These are phyloP conservation scores for Ophiostoma quercus DNA, from an alignment of 2,329 filamentous ascomycete genomes.

Conservation along the genomic window DNA sequence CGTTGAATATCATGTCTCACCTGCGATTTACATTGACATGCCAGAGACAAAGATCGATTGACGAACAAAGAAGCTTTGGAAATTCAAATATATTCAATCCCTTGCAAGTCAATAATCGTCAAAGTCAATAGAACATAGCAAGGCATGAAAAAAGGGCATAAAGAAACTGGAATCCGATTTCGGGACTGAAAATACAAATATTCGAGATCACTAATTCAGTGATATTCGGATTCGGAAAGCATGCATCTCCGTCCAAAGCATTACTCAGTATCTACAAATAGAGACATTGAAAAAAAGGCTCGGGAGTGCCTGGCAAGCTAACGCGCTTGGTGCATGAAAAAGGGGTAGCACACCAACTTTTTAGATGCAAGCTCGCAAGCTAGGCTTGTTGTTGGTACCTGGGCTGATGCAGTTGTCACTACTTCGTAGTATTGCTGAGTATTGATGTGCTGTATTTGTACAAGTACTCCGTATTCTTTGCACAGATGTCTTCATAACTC, in stretches of 20 bases:
- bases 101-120: not conserved
- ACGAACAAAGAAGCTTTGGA: not conserved
- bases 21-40: slow-evolving; percentile 2
- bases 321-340: slow-evolving; percentile 7
- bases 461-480: not conserved
- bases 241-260: not conserved
- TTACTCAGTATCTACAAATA: too few species aligned
- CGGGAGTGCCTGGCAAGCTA: not conserved
- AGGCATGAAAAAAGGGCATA: not conserved
- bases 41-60: slow-evolving; percentile 4
- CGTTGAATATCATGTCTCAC: slow-evolving; percentile 8
- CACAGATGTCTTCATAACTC: not conserved
- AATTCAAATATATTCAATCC: too few species aligned
- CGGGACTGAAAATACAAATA: not conserved
- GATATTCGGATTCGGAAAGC: not conserved
- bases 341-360: slow-evolving; percentile 9
- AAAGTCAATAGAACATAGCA: not conserved
- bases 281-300: not conserved
- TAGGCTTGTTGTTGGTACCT: not conserved
- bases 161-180: not conserved
- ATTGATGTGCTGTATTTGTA: not conserved
- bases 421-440: not conserved
- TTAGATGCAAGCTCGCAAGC: not conserved
- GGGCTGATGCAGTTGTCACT: not conserved
- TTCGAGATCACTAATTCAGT: not conserved